phyloP scores from a whole-genome alignment of 2,329 filamentous ascomycete genomes.

The Allantophomopsis cytisporea region DNA sequence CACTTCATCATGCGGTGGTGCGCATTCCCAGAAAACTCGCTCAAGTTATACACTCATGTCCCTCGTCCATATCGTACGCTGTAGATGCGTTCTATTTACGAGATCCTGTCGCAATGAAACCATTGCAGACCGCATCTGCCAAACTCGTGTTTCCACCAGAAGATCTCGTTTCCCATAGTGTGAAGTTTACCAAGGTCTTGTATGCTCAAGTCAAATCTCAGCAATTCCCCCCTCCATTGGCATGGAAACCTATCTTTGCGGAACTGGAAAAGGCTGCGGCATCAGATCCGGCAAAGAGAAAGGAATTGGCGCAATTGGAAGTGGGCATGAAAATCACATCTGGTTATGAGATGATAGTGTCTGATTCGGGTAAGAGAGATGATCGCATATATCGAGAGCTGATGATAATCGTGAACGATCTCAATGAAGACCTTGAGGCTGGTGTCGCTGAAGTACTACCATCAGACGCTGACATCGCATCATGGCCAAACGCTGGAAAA shows the following conservation, averaged over 20 bases:
- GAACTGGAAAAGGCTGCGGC: constrained; percentile 13
- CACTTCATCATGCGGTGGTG: constrained; percentile 62
- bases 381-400: constrained; percentile 62
- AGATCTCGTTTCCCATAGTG: constrained; percentile 68
- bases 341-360: constrained; percentile 79
- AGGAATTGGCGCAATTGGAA: constrained; percentile 29
- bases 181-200: constrained; percentile 75
- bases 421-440: constrained; percentile 54
- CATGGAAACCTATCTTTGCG: constrained; percentile 27
- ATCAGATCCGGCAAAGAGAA: constrained; percentile 11
- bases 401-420: constrained; percentile 60
- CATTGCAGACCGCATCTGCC: constrained; percentile 41
- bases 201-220: constrained; percentile 88
- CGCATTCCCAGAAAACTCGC: constrained; percentile 74
- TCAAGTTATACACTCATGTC: constrained; percentile 61
- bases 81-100: constrained; percentile 88
- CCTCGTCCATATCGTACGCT: constrained; percentile 66
- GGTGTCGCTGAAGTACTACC: constrained; percentile 38
- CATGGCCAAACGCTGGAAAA: constrained; percentile 47
- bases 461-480: constrained; percentile 54
- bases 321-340: constrained; percentile 82
- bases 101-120: constrained; percentile 63
- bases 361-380: constrained; percentile 52
- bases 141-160: constrained; percentile 54
- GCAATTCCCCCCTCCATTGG: constrained; percentile 53